Evolutionary conservation across 306 rosid species (phyloP).

Genomic region (Prunus dulcis): DNA sequence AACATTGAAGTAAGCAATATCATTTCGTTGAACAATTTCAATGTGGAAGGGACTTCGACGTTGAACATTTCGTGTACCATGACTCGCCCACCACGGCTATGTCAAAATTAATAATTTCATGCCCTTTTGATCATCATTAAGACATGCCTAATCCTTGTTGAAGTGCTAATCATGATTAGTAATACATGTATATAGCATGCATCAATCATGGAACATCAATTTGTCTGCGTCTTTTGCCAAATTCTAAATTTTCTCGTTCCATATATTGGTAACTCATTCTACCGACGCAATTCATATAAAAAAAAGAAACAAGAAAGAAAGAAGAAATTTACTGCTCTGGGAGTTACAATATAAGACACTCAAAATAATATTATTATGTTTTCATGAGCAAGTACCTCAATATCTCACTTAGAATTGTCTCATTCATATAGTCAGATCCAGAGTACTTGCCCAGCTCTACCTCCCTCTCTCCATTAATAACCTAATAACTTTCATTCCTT

Average conservation of each 20-base stretch:
- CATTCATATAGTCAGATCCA: constrained; percentile 87
- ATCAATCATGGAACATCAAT: constrained; percentile 6
- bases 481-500: constrained; percentile 23
- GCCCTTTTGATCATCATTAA: too few relatives aligned
- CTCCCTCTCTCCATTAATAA: background rate
- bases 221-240: background rate
- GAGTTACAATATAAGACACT: background rate
- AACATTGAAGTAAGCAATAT: too few relatives aligned
- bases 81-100: too few relatives aligned
- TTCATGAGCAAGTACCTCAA: constrained; percentile 56
- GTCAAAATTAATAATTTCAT: too few relatives aligned
- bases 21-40: too few relatives aligned
- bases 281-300: background rate
- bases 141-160: too few relatives aligned
- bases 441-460: constrained; percentile 39
- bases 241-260: constrained; percentile 1
- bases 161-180: too few relatives aligned
- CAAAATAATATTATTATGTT: background rate
- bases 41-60: too few relatives aligned
- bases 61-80: too few relatives aligned
- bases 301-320: background rate
- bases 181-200: background rate
- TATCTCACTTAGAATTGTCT: constrained; percentile 79
- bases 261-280: constrained; percentile 14
- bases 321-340: background rate